phyloP scores from a whole-genome alignment of 345 rosid species.

The Euphorbia peplus region DNA sequence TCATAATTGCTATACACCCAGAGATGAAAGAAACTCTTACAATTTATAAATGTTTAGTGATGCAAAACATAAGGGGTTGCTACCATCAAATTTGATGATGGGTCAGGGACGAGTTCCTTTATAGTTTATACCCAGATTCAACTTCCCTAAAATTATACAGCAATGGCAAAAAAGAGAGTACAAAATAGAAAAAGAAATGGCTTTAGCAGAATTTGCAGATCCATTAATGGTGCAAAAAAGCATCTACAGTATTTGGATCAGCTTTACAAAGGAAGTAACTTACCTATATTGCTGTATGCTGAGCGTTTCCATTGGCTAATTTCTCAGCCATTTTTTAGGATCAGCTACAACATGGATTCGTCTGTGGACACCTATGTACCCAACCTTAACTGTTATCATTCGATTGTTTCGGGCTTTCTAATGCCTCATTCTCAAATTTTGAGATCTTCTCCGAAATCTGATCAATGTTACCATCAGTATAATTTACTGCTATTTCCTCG shows the following conservation, averaged over 20 bases:
- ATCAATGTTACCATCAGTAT: neutral
- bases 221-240: conserved; percentile 26
- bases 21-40: neutral
- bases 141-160: conserved; percentile 10
- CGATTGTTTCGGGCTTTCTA: conserved; percentile 10
- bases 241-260: conserved; percentile 26
- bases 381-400: conserved; percentile 1
- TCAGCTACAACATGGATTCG: conserved; percentile 18
- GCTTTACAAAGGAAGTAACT: conserved; percentile 18
- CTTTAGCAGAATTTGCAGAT: conserved; percentile 20
- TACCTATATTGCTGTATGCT: conserved; percentile 24
- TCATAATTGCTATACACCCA: neutral
- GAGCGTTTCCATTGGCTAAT: conserved; percentile 20
- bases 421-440: conserved; percentile 9
- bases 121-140: conserved; percentile 8
- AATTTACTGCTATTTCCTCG: conserved; percentile 1
- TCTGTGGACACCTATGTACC: conserved; percentile 15
- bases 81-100: conserved; percentile 23
- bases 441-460: conserved; percentile 4
- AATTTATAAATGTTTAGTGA: neutral
- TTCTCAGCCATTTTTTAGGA: conserved; percentile 9
- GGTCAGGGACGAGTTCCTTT: conserved; percentile 22
- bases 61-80: conserved; percentile 10
- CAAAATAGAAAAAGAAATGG: neutral
- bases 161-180: neutral